These are phyloP conservation scores for Calocybe indica DNA, from an alignment of 768 basidiomycete species.

Conservation along the genomic window DNA sequence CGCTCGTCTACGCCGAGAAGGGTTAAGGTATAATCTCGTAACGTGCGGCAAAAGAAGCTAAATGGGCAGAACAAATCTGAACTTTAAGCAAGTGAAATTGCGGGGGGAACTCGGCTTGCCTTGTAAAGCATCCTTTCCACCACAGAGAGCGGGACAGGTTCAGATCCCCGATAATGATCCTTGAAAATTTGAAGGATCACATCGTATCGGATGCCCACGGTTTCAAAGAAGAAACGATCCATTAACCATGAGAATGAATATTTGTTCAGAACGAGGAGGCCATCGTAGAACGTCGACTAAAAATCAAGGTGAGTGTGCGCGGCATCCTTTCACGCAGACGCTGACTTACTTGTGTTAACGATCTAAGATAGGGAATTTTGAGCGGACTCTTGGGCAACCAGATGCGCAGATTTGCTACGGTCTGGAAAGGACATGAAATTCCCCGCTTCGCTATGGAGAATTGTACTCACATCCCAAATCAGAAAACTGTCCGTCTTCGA, in stretches of 20 bases:
- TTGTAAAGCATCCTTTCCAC: slow-evolving; percentile 37
- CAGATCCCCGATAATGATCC: slow-evolving; percentile 30
- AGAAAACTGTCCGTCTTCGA: slow-evolving; percentile 36
- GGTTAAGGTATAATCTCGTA: slow-evolving; percentile 62
- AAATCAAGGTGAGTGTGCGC: slow-evolving; percentile 5
- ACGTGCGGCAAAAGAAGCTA: slow-evolving; percentile 58
- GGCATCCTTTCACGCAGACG: no score
- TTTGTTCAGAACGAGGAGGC: slow-evolving; percentile 44
- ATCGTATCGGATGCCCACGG: slow-evolving; percentile 49
- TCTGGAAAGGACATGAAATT: slow-evolving; percentile 16
- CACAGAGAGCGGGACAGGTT: slow-evolving; percentile 30
- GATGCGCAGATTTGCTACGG: slow-evolving; percentile 42
- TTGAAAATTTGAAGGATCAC: slow-evolving; percentile 32
- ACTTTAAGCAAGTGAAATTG: slow-evolving; percentile 3
- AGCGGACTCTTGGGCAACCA: slow-evolving; percentile 37
- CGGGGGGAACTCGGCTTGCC: slow-evolving; percentile 20
- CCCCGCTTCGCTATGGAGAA: neutral
- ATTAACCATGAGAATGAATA: slow-evolving; percentile 49
- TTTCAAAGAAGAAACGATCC: slow-evolving; percentile 61
- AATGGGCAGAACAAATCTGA: slow-evolving; percentile 1
- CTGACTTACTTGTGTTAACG: slow-evolving; percentile 50
- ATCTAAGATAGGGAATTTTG: slow-evolving; percentile 54
- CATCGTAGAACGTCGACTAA: slow-evolving; percentile 56
- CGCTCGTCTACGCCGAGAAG: slow-evolving; percentile 57
- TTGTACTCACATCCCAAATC: slow-evolving; percentile 55